Evolutionary conservation across 257 asterid genomes (phyloP).

Genomic region (Pogostemon cablin): DNA sequence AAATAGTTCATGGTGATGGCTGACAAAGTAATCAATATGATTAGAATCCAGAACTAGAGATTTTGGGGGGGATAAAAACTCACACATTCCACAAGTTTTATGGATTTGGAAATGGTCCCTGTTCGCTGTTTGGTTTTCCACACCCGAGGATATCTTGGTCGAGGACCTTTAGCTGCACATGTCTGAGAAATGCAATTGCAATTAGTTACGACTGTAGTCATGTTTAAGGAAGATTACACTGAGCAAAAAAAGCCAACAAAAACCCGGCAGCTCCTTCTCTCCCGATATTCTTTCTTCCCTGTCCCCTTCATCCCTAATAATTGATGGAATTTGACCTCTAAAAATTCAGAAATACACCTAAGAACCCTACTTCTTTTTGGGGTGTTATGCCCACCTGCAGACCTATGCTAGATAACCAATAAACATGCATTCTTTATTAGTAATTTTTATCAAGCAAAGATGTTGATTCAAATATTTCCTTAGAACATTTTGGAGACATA

Average conservation of each 20-base stretch:
- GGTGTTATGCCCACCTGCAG: not conserved
- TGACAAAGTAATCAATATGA: not conserved
- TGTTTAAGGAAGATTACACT: not conserved
- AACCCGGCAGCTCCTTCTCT: not conserved
- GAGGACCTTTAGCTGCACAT: slow-evolving; percentile 90
- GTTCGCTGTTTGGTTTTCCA: slow-evolving; percentile 79
- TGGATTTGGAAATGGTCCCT: slow-evolving; percentile 85
- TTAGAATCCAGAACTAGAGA: slow-evolving; percentile 15
- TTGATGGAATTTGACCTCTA: not conserved
- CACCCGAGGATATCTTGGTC: slow-evolving; percentile 91
- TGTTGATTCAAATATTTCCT: slow-evolving; percentile 14
- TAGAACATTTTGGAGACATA: not conserved
- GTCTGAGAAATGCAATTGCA: slow-evolving; percentile 47
- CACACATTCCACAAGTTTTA: slow-evolving; percentile 86
- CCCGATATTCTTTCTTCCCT: not conserved
- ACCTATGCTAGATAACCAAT: not conserved
- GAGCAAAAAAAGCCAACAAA: not conserved
- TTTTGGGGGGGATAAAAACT: slow-evolving; percentile 34
- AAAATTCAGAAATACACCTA: not conserved
- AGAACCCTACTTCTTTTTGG: not conserved
- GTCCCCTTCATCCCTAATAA: slow-evolving; percentile 6
- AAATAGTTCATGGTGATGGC: not conserved
- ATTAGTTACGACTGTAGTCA: slow-evolving; percentile 21
- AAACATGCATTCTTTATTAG: not conserved
- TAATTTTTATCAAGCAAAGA: not conserved